Conservation (phyloP, 371 early-diverging fungal genomes). For the Mucor plumbeus region DNA sequence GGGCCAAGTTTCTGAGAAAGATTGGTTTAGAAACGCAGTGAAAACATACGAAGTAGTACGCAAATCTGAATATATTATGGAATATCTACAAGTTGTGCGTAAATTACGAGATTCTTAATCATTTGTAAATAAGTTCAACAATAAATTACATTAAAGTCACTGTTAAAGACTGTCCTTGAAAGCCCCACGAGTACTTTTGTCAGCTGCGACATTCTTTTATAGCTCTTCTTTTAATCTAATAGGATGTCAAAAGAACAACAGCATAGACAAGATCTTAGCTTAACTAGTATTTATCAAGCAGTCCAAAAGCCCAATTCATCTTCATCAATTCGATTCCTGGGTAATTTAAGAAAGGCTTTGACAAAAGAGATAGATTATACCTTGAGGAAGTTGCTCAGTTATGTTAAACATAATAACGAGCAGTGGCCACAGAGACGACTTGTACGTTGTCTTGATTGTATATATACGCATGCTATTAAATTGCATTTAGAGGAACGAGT, state of each 20-base stretch:
- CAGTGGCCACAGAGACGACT: constrained; percentile 23
- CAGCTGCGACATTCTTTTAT: neutral
- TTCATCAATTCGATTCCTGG: neutral
- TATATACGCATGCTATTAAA: constrained; percentile 5
- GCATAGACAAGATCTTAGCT: constrained; percentile 9
- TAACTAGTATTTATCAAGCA: constrained; percentile 17
- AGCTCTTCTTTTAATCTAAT: neutral
- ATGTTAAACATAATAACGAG: neutral
- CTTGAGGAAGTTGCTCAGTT: constrained; percentile 13
- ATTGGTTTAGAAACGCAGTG: constrained; percentile 51
- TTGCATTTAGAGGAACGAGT: constrained; percentile 1
- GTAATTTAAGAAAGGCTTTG: constrained; percentile 2
- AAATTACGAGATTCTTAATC: constrained; percentile 30
- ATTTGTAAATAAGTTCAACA: neutral
- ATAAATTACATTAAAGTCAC: neutral
- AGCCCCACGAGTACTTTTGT: neutral
- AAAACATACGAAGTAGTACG: constrained; percentile 48
- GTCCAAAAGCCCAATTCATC: constrained; percentile 12
- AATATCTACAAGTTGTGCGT: constrained; percentile 32
- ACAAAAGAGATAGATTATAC: constrained; percentile 21
- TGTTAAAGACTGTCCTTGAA: neutral
- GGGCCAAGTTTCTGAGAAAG: constrained; percentile 58
- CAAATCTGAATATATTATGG: constrained; percentile 47
- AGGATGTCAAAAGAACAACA: neutral
- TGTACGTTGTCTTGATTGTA: constrained; percentile 23